Base-by-base conservation (phyloP, 345 rosid species). In the Brassica nigra region DNA sequence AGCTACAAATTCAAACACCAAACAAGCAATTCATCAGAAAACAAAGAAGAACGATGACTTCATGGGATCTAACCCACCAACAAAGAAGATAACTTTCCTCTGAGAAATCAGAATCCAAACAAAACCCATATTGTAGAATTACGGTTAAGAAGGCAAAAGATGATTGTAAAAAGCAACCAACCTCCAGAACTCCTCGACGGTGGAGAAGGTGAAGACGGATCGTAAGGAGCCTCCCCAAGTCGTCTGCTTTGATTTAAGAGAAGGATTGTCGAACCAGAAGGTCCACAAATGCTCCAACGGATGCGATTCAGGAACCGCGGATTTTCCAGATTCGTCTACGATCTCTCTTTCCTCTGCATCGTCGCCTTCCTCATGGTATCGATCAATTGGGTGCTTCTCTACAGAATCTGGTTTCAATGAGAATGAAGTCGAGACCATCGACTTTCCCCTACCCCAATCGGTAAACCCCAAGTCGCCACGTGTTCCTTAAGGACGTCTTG, bases 171-270 rank as follows among this genome's bases (percentile, higher is more conserved):
- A 18, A 69, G 4, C 55, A 8, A 18, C 68, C 6, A 54, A 95
- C 99, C 98, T 81, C 97, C 98, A 91, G 68, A 95, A 93, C 72
- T 89, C 89, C 65, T 93, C 92, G 14, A 87, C 92, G 6, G 96
- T 81, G 2, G 89, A 74, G 57, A 95, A 93, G 0, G 93, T 91
- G 58, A 77, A 88, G 36, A 93, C 84, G 64, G 94, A 78, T 72
- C 88, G 90, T 83, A 91, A 86, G 27, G 93, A 84, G 62, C 85
- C 88, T 14, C 94, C 94, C 98, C 97, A 93, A 30, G 80, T 31
- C 52, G 81, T 62, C 64, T 87, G 94, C 67, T 82, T 91, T 4
- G 78, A 52, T 83, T 88, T 95, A 11, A 84, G 86, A 15, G 79
- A 63, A 1, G 88, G 90, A 67, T 85, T 89, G 69, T 92, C 92